Base-by-base conservation (phyloP, 225 moss, liverwort and hornwort genomes). In the Rhytidiadelphus loreus region DNA sequence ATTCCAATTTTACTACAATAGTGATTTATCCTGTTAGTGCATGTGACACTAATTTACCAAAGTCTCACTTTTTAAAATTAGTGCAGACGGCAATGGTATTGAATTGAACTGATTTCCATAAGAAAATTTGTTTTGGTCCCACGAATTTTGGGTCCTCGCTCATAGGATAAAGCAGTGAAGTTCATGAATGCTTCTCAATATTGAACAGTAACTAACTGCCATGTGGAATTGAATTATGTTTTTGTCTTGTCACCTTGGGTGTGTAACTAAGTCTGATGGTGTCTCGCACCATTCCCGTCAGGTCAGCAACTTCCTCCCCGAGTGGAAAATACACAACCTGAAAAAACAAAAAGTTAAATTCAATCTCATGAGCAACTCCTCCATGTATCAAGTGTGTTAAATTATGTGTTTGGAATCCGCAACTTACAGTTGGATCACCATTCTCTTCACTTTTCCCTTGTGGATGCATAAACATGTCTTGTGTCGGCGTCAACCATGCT, bases 281-380 rank as follows among this genome's bases (percentile, higher is more conserved):
- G 84, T 95, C 95, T 65, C 92, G 93, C 81, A 95, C 93, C 92
- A 94, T 95, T 75, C 85, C 89, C 80, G 95, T 93, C 9, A 95
- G 89, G 82, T 94, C 95, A 55, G 93, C 93, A 22, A 90, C 80
- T 89, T 95, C 95, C 39, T 88, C 84, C 26, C 89, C 91, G 11
- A 83, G 91, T 60, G 95, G 93, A 85, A 94, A 95, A 90, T 95
- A 95, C 11, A 94, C 89, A 59, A 95, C 93, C 95, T 95, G 90
- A 24, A 44, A 17, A 77, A 41, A n/a, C 12, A 84, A 69, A n/a
- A 72, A 59, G 6, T n/a, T 13, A 24, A 58, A 69, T 29, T 62
- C 33, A 86, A 52, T 61, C 28, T 23, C 22, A 76, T 60, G 59
- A 68, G 44, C 24, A 61, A 68, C n/a, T 76, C 52, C 18, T 33